Base-by-base conservation (phyloP, 345 rosid species). In the Cardamine occulta region DNA sequence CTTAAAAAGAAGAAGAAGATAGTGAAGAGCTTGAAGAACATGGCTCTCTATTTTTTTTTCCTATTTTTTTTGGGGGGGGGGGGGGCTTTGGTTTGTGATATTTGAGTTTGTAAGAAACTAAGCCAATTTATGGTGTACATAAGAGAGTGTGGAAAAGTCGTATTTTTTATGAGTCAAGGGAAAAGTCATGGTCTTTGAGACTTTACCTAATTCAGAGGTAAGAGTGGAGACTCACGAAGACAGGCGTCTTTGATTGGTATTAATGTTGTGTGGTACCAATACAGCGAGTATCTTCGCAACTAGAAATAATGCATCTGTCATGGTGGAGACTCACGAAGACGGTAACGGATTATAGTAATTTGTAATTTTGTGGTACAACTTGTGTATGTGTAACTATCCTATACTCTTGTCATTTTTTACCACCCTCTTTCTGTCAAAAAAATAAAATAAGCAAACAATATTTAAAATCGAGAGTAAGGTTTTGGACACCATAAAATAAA, bases 21-120 rank as follows among this genome's bases (percentile, higher is more conserved):
- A 23, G 31, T 29, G 24, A 45, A 5, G 59, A 74, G 53, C 31
- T 66, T 58, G 17, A 57, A 3, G 6, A 48, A 34, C 79, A 74
- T 34, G 42, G 9, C 35, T 32, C 34, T 31, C 7, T 32, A 32
- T 32, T 12, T 7, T 12, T 0, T 19, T n/a, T 45, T 7, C 2
- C 35, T 12, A 3, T 1, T 12, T 12, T 12, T 17, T 37, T 13
- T 3, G 34, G 37, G 2, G 13, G 23, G 32, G 8, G 35, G 35
- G 23, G 32, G 8, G 35, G 35, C 35, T 32, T 55, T 28, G 10
- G 10, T 55, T 21, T 6, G 18, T 15, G 19, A 9, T 31, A 23
- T 21, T 9, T 52, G 56, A 23, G 57, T 52, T 21, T 11, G 21
- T 23, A 5, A 2, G 23, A 29, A 56, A 32, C 15, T 0, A 32